Conservation (phyloP, 139 green algal species). For the Picochlorum sp. region DNA sequence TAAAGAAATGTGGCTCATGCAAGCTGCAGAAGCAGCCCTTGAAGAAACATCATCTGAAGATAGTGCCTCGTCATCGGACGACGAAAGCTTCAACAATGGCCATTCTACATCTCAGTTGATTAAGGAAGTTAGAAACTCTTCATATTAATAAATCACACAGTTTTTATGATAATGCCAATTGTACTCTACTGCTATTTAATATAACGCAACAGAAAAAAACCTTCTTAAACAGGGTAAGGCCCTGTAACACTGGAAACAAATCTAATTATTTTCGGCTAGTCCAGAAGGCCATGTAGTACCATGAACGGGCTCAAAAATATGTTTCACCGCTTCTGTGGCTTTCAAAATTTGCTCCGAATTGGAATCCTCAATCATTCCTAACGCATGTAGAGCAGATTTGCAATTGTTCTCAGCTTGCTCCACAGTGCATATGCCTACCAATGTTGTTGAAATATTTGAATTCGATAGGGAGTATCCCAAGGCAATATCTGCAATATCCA, state of each 20-base stretch:
- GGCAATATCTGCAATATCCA: constrained; percentile 52
- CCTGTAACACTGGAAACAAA: not conserved
- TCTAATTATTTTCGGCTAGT: not conserved
- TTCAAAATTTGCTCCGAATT: constrained; percentile 10
- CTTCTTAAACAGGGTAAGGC: not conserved
- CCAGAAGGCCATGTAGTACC: not conserved
- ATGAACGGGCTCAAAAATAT: not conserved
- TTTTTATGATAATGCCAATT: too few relatives aligned
- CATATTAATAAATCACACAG: too few relatives aligned
- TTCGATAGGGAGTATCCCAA: constrained; percentile 45
- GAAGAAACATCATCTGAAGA: constrained; percentile 1
- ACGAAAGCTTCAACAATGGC: not conserved
- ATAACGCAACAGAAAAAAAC: too few relatives aligned
- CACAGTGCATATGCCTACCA: constrained; percentile 67
- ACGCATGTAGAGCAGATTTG: constrained; percentile 30
- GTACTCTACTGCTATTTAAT: too few relatives aligned
- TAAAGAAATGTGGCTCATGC: constrained; percentile 32
- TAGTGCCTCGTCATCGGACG: not conserved
- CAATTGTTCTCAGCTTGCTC: constrained; percentile 50
- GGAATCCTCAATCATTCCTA: constrained; percentile 21
- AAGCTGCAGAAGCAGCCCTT: constrained; percentile 15
- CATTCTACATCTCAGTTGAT: too few relatives aligned
- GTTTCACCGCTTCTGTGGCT: constrained; percentile 22
- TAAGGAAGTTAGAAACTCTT: too few relatives aligned
- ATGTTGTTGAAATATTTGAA: constrained; percentile 46